Evolutionary conservation across 129 eudicot species (phyloP).

Genomic region (Calendula officinalis): DNA sequence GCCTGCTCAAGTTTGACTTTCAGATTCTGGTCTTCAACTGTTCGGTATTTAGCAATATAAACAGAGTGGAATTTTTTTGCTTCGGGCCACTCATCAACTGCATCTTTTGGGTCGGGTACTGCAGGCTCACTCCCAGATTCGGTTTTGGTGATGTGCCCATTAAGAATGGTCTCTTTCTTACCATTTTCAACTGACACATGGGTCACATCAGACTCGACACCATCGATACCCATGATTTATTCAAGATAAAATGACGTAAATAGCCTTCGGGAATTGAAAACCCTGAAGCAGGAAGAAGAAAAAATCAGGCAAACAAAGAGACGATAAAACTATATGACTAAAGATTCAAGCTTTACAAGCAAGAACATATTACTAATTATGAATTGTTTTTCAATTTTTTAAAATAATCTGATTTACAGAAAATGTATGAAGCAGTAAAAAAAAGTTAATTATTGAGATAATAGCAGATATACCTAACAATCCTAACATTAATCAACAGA

Average conservation of each 20-base stretch:
- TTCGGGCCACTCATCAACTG: constrained; percentile 85
- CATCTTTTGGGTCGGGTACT: constrained; percentile 57
- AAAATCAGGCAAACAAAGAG: constrained; percentile 1
- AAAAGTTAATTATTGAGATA: background rate
- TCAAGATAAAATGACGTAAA: constrained; percentile 7
- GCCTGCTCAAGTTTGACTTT: constrained; percentile 57
- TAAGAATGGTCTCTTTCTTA: constrained; percentile 35
- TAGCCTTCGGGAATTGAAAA: constrained; percentile 27
- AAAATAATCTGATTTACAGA: background rate
- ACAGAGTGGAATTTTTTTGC: constrained; percentile 54
- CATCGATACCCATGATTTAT: constrained; percentile 59
- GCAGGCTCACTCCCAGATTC: constrained; percentile 33
- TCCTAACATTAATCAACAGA: background rate
- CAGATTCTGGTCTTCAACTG: constrained; percentile 63
- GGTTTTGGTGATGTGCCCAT: background rate
- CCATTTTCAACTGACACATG: constrained; percentile 43
- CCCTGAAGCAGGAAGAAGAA: constrained; percentile 31
- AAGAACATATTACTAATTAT: background rate
- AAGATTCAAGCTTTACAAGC: constrained; percentile 18
- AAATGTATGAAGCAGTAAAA: background rate
- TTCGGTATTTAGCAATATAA: constrained; percentile 55
- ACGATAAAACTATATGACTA: background rate
- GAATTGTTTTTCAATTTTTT: background rate
- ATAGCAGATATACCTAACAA: background rate
- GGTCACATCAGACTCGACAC: constrained; percentile 52